A percentile compares a stretch with the other conserved stretches of the same genome.
These are phyloP conservation scores for Artemisia argyi DNA, from an alignment of 129 eudicot species.

Conservation along the genomic window DNA sequence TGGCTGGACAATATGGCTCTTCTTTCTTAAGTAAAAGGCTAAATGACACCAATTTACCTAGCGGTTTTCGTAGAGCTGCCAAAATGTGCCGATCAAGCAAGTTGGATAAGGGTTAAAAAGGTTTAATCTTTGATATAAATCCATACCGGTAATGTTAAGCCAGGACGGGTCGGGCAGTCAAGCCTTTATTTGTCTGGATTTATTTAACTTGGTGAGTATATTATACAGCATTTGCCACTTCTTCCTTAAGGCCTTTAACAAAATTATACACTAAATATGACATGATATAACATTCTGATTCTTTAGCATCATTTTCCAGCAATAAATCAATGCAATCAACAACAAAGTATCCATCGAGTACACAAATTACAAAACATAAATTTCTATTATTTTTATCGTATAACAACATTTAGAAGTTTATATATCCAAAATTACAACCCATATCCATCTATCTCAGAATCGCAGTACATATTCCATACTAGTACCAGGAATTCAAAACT, in stretches of 20 bases:
- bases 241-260: too few relatives aligned
- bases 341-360: neutral
- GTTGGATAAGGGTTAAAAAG: neutral
- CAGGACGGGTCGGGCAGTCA: too few relatives aligned
- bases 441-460: neutral
- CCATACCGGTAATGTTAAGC: too few relatives aligned
- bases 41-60: neutral
- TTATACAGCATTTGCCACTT: too few relatives aligned
- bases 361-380: neutral
- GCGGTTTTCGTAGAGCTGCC: neutral
- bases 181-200: too few relatives aligned
- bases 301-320: neutral
- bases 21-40: neutral
- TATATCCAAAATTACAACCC: neutral
- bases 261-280: neutral
- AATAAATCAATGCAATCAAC: conserved; percentile 5
- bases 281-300: neutral
- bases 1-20: neutral
- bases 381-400: neutral
- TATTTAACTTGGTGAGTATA: too few relatives aligned
- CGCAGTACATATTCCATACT: neutral
- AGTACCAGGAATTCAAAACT: neutral
- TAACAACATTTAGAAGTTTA: neutral
- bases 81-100: neutral
- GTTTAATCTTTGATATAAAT: too few relatives aligned